Evolutionary conservation across 1,139 yeast species (phyloP).

Genomic region (Hemisphaericaspora xylofermentans): DNA sequence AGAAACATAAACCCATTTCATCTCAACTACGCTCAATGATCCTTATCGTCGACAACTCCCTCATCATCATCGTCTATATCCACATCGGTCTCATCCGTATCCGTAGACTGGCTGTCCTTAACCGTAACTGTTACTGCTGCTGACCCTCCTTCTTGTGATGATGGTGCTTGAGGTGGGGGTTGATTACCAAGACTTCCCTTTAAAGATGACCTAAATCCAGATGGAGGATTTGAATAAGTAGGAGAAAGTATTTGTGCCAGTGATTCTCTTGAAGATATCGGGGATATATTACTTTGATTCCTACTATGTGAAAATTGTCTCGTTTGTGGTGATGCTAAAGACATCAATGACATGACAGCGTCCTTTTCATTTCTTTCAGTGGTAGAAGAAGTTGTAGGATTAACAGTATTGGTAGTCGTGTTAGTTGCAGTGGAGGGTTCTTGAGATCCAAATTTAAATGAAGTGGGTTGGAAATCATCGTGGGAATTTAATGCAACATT

Average conservation of each 20-base stretch:
- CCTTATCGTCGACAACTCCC: constrained; percentile 24
- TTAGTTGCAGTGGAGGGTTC: constrained; percentile 1
- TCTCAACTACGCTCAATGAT: constrained; percentile 3
- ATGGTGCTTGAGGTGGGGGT: too few species aligned
- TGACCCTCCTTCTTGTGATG: too few species aligned
- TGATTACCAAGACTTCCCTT: neutral
- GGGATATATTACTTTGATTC: constrained; percentile 27
- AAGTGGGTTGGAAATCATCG: constrained; percentile 9
- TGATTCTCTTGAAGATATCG: constrained; percentile 23
- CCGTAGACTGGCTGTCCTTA: constrained; percentile 11
- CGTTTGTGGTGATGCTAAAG: constrained; percentile 43
- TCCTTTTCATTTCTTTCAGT: constrained; percentile 36
- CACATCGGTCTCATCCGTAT: constrained; percentile 37
- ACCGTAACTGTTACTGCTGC: constrained; percentile 3
- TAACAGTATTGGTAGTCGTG: too few species aligned
- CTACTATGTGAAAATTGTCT: constrained; percentile 33
- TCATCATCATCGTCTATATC: constrained; percentile 22
- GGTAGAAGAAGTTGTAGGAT: too few species aligned
- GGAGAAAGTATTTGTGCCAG: constrained; percentile 22
- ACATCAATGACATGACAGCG: constrained; percentile 46
- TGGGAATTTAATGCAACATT: constrained; percentile 24
- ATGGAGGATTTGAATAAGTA: constrained; percentile 12
- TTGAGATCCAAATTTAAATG: constrained; percentile 4
- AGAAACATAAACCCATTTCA: neutral
- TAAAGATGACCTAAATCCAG: constrained; percentile 2